phyloP scores from a whole-genome alignment of 768 basidiomycete genomes.

The Suillus plorans region DNA sequence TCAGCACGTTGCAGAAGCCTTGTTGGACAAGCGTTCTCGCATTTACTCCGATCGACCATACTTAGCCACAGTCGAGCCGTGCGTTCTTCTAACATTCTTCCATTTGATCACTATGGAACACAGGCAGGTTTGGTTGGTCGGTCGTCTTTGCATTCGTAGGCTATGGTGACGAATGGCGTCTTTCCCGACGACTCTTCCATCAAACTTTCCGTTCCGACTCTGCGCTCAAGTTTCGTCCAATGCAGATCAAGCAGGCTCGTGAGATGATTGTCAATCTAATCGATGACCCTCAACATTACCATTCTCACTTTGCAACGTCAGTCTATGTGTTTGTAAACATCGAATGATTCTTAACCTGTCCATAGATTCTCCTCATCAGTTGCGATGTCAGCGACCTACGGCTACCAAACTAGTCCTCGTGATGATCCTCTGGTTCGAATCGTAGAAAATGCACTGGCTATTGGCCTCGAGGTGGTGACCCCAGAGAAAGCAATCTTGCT shows the following conservation, averaged over 20 bases:
- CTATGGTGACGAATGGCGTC: constrained; percentile 17
- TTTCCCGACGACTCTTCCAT: constrained; percentile 35
- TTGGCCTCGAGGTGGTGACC: not conserved
- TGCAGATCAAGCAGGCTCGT: constrained; percentile 24
- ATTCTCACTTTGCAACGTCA: constrained; percentile 19
- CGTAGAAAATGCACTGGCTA: constrained; percentile 1
- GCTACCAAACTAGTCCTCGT: constrained; percentile 15
- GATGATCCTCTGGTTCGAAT: constrained; percentile 13
- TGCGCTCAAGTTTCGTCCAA: constrained; percentile 20
- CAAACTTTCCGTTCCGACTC: constrained; percentile 37
- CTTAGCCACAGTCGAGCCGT: constrained; percentile 3
- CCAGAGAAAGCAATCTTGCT: constrained; percentile 9
- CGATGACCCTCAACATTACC: constrained; percentile 30
- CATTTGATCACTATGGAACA: not conserved
- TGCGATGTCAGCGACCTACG: constrained; percentile 15
- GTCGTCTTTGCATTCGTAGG: not conserved
- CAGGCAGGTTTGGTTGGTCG: constrained; percentile 6
- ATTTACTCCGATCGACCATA: constrained; percentile 11
- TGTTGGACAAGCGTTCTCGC: constrained; percentile 9
- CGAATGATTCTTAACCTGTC: not conserved
- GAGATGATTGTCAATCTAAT: constrained; percentile 27
- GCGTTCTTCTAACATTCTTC: not conserved
- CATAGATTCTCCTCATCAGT: constrained; percentile 33
- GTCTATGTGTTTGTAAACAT: not conserved
- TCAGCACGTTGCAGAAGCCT: constrained; percentile 1